Evolutionary conservation across 2,329 filamentous ascomycete species (phyloP).

Genomic region (Clonostachys solani): DNA sequence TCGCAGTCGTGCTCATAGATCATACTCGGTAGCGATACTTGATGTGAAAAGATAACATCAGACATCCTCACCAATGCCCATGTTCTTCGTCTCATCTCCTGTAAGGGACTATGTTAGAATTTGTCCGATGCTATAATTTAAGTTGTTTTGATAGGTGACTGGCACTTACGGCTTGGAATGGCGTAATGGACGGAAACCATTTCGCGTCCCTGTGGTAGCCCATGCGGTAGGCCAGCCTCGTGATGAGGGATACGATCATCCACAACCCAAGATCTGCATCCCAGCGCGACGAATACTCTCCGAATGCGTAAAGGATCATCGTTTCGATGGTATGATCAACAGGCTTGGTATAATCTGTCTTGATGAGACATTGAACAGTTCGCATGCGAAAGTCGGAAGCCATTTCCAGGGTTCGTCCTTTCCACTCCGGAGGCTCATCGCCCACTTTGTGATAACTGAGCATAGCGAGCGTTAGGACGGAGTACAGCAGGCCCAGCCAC

Average conservation of each 20-base stretch:
- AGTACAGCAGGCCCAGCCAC: conserved; percentile 75
- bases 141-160: not conserved
- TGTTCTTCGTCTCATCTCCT: conserved; percentile 64
- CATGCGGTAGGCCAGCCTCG: conserved; percentile 61
- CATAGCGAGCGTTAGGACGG: conserved; percentile 72
- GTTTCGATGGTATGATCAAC: conserved; percentile 75
- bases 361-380: conserved; percentile 73
- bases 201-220: conserved; percentile 76
- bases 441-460: conserved; percentile 76
- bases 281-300: conserved; percentile 69
- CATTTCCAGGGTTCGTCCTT: conserved; percentile 57
- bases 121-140: not conserved
- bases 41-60: conserved; percentile 75
- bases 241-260: conserved; percentile 51
- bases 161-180: conserved; percentile 61
- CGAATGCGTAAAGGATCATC: conserved; percentile 69
- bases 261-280: conserved; percentile 69
- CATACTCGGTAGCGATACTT: conserved; percentile 63
- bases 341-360: conserved; percentile 74
- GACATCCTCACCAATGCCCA: conserved; percentile 70
- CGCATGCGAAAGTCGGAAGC: conserved; percentile 63
- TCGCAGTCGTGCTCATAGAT: conserved; percentile 73
- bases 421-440: conserved; percentile 76
- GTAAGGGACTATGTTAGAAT: conserved; percentile 16
- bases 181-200: conserved; percentile 66